Evolutionary conservation across 2,329 filamentous ascomycete genomes (phyloP).

Genomic region (Berkeleyomyces rouxiae): DNA sequence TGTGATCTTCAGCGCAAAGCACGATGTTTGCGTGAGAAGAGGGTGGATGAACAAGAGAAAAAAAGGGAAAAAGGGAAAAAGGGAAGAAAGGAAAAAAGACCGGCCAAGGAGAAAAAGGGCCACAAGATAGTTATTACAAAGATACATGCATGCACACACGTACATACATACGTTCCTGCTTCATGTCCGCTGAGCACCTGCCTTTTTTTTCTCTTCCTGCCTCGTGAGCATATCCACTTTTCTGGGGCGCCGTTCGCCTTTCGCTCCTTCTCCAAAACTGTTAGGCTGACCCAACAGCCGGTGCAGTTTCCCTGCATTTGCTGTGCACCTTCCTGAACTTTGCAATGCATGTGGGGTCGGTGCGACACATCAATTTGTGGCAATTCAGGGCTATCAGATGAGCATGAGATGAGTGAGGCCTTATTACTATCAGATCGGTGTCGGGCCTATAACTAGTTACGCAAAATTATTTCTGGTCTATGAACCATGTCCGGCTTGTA

Average conservation of each 20-base stretch:
- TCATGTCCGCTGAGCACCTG: background rate
- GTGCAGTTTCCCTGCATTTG: background rate
- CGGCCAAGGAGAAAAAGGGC: background rate
- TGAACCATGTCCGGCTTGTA: too few species aligned
- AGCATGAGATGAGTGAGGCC: too few species aligned
- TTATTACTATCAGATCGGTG: too few species aligned
- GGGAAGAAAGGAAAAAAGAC: background rate
- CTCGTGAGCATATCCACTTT: background rate
- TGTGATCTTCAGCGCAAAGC: background rate
- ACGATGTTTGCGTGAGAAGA: background rate
- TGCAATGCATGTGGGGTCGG: background rate
- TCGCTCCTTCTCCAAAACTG: background rate
- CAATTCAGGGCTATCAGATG: too few species aligned
- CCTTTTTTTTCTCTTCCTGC: background rate
- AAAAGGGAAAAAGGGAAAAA: background rate
- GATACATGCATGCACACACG: constrained; percentile 14
- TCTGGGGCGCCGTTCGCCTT: background rate
- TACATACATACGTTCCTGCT: constrained; percentile 17
- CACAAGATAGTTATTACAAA: background rate
- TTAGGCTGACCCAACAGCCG: background rate
- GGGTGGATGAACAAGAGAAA: background rate
- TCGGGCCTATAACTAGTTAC: too few species aligned
- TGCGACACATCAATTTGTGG: too few species aligned
- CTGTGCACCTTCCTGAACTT: background rate
- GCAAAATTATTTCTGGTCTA: too few species aligned